Percentiles rank a stretch among this genome's conserved stretches.
Evolutionary conservation across 2,329 filamentous ascomycete genomes (phyloP).

Genomic region (Trichoderma lentiforme): DNA sequence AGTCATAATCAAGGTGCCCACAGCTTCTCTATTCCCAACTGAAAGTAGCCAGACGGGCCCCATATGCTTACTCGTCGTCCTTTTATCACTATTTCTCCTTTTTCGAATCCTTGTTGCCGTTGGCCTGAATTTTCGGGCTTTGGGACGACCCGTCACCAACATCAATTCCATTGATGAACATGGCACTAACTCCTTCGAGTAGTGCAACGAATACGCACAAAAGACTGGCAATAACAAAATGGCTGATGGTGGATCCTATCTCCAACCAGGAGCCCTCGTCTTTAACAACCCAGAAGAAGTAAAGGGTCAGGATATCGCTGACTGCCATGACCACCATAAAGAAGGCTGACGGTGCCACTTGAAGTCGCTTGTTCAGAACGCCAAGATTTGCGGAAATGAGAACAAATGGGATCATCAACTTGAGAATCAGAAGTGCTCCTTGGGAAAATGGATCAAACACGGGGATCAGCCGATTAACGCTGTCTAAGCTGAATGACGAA

Average conservation of each 20-base stretch:
- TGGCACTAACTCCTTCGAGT: slow-evolving; percentile 79
- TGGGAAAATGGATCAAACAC: slow-evolving; percentile 94
- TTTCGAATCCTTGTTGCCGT: background rate
- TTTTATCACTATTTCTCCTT: background rate
- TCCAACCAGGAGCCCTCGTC: slow-evolving; percentile 97
- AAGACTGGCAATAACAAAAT: slow-evolving; percentile 89
- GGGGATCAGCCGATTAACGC: slow-evolving; percentile 80
- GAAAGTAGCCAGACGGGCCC: background rate
- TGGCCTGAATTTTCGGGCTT: background rate
- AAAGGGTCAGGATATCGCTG: slow-evolving; percentile 85
- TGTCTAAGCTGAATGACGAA: slow-evolving; percentile 89
- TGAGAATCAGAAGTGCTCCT: slow-evolving; percentile 78
- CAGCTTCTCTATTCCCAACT: background rate
- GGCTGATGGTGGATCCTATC: slow-evolving; percentile 93
- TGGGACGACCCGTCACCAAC: slow-evolving; percentile 37
- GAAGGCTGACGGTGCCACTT: slow-evolving; percentile 80
- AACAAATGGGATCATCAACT: slow-evolving; percentile 89
- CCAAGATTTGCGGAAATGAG: slow-evolving; percentile 92
- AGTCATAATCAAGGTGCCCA: background rate
- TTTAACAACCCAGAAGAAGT: slow-evolving; percentile 97
- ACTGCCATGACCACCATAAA: slow-evolving; percentile 95
- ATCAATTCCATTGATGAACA: slow-evolving; percentile 78
- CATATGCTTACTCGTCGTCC: background rate
- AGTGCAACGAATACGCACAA: slow-evolving; percentile 87
- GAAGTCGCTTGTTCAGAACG: slow-evolving; percentile 78